A percentile compares a stretch with the other conserved stretches of the same genome.
Conservation (phyloP, 2,329 filamentous ascomycete species). For the Karstenula rhodostoma region DNA sequence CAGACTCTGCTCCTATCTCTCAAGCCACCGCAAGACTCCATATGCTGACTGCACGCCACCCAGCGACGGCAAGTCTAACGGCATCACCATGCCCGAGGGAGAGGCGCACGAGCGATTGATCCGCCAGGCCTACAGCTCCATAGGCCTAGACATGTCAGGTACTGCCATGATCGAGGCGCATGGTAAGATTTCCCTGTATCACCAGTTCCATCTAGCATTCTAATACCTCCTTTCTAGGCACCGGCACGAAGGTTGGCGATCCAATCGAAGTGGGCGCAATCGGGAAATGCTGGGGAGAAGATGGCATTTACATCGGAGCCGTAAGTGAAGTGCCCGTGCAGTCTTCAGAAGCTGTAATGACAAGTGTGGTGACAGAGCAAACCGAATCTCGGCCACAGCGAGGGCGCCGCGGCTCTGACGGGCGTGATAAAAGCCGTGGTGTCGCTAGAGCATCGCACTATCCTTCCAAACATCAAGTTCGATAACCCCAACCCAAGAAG, state of each 20-base stretch:
- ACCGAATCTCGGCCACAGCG: neutral
- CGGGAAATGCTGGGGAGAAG: neutral
- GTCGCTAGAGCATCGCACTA: slow-evolving; percentile 43
- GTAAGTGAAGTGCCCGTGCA: neutral
- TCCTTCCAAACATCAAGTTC: slow-evolving; percentile 43
- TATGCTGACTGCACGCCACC: too few species aligned
- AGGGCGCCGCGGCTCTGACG: slow-evolving; percentile 37
- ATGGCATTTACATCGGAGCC: neutral
- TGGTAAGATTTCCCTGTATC: too few species aligned
- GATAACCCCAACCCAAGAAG: slow-evolving; percentile 33
- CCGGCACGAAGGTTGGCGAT: neutral
- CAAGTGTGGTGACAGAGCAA: neutral
- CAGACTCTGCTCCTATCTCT: too few species aligned
- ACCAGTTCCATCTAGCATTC: too few species aligned
- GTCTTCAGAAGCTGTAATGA: neutral
- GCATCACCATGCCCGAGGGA: slow-evolving; percentile 63
- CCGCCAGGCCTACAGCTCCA: slow-evolving; percentile 3
- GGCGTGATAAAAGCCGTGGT: slow-evolving; percentile 49
- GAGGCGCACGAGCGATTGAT: slow-evolving; percentile 51
- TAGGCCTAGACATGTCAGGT: neutral
- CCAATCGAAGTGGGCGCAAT: neutral
- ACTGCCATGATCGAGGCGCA: neutral
- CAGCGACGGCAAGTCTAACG: slow-evolving; percentile 61
- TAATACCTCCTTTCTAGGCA: too few species aligned
- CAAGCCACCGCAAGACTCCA: too few species aligned